phyloP scores from a whole-genome alignment of 1,139 yeast species.

The Blastobotrys elegans region DNA sequence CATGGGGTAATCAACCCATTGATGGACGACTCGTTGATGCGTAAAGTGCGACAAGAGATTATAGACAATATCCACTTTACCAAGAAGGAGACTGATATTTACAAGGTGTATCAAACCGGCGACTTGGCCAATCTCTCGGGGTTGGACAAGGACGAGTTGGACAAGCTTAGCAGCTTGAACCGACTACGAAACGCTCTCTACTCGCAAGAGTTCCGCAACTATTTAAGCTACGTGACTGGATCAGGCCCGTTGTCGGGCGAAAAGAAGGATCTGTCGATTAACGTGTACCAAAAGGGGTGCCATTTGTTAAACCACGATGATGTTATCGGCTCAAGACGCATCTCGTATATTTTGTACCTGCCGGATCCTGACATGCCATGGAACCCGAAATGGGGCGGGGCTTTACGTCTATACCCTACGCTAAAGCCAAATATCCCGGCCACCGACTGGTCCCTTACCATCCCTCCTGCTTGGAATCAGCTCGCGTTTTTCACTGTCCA shows the following conservation, averaged over 20 bases:
- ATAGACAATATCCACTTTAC: slow-evolving; percentile 82
- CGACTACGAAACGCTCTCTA: slow-evolving; percentile 82
- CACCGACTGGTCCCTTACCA: slow-evolving; percentile 61
- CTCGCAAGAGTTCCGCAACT: slow-evolving; percentile 76
- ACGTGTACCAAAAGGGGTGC: slow-evolving; percentile 88
- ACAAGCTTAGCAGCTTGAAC: slow-evolving; percentile 66
- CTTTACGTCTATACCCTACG: slow-evolving; percentile 79
- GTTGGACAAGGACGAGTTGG: slow-evolving; percentile 67
- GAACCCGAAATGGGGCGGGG: slow-evolving; percentile 91
- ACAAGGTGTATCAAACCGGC: slow-evolving; percentile 91
- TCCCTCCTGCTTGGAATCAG: slow-evolving; percentile 93
- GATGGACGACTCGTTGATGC: slow-evolving; percentile 68
- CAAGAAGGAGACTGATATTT: slow-evolving; percentile 92
- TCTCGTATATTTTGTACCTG: slow-evolving; percentile 84
- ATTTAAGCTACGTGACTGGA: slow-evolving; percentile 76
- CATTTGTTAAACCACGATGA: slow-evolving; percentile 95
- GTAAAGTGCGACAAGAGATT: slow-evolving; percentile 80
- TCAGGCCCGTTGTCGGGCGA: slow-evolving; percentile 85
- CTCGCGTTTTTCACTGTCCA: slow-evolving; percentile 93
- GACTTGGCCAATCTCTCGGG: slow-evolving; percentile 93
- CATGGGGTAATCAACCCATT: slow-evolving; percentile 82
- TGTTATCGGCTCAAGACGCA: slow-evolving; percentile 91
- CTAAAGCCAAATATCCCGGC: slow-evolving; percentile 85
- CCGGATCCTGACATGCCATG: slow-evolving; percentile 89
- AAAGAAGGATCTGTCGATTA: slow-evolving; percentile 89